Evolutionary conservation across 2,329 filamentous ascomycete species (phyloP), one percentile per base, ranked within the genome.

Genomic region (Curvularia verruculosa): DNA sequence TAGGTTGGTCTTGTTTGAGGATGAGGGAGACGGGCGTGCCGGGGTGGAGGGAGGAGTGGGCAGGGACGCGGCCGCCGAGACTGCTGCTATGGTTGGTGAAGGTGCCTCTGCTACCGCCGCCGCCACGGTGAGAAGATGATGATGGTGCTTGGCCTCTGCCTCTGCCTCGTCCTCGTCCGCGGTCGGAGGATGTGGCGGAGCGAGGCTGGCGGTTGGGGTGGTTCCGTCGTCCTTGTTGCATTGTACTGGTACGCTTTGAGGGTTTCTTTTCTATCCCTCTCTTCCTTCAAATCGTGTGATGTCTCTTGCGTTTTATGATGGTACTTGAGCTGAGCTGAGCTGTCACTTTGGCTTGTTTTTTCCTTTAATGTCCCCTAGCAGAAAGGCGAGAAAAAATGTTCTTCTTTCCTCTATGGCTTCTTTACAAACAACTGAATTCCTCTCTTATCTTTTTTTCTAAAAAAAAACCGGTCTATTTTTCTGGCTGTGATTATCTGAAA

Each of bases 1-100:
- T 92, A 1, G 84, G 84, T 72, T 94, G 90, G 74, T 94, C 90
- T 59, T 84, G 81, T 68, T 94, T 94, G 29, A 92, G 81, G 1
- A 93, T 81, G 53, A 94, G 90, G 47, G 87, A 89, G 51, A 93
- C 90, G 3, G 70, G 61, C 3, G 87, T 84, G 34, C 89, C 89
- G 0, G 83, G 82, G 0, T 83, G 81, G 4, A 91, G 53, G 34
- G 64, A 55, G n/a, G 59, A 46, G 37, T 61, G 54, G 9, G 61
- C 52, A 24, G 56, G 59, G 7, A 52, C 59, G 31, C 19, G 57
- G 29, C 34, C 13, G 52, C n/a, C n/a, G n/a, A n/a, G n/a, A n/a
- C n/a, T n/a, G n/a, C n/a, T n/a, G 31, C 3, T 10, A 15, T 6
- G 6, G 10, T 5, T 10, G 31, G 10, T 36, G 23, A 8, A 4